Percentiles rank a stretch among this genome's conserved stretches.
phyloP scores from a whole-genome alignment of 225 moss, liverwort and hornwort species.

The Ulota crispa region DNA sequence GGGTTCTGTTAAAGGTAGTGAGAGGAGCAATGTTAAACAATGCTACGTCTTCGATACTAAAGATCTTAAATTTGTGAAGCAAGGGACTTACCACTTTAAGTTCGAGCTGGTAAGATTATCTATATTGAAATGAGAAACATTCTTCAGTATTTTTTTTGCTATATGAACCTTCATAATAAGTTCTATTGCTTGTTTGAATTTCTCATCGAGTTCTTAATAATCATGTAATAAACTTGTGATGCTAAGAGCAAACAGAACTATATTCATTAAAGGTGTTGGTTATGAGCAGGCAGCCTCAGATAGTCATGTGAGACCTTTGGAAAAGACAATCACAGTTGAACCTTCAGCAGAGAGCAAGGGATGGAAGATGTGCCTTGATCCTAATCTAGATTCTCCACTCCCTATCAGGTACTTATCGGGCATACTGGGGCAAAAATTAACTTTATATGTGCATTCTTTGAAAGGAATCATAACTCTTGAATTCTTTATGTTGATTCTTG shows the following conservation, averaged over 20 bases:
- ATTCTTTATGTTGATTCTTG: background rate
- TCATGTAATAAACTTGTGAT: background rate
- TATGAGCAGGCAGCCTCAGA: constrained; percentile 35
- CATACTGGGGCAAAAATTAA: background rate
- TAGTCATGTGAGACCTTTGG: constrained; percentile 26
- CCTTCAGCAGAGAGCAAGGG: constrained; percentile 43
- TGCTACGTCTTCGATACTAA: constrained; percentile 45
- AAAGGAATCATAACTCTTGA: background rate
- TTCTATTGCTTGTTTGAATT: background rate
- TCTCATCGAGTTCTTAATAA: background rate
- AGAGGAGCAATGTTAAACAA: constrained; percentile 47
- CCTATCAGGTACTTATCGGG: constrained; percentile 19
- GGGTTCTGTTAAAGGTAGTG: constrained; percentile 17
- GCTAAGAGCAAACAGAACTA: background rate
- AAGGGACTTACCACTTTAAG: constrained; percentile 51
- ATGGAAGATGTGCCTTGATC: constrained; percentile 45
- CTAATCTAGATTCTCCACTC: background rate
- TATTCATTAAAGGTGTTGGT: background rate
- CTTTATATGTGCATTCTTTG: background rate
- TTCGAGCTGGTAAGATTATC: constrained; percentile 34
- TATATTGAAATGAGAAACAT: background rate
- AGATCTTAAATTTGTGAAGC: constrained; percentile 31
- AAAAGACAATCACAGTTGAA: constrained; percentile 32
- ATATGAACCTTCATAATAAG: background rate
- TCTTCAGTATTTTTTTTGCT: background rate